phyloP scores from a whole-genome alignment of 2,329 filamentous ascomycete genomes.

The Ceratocystis smalleyi region DNA sequence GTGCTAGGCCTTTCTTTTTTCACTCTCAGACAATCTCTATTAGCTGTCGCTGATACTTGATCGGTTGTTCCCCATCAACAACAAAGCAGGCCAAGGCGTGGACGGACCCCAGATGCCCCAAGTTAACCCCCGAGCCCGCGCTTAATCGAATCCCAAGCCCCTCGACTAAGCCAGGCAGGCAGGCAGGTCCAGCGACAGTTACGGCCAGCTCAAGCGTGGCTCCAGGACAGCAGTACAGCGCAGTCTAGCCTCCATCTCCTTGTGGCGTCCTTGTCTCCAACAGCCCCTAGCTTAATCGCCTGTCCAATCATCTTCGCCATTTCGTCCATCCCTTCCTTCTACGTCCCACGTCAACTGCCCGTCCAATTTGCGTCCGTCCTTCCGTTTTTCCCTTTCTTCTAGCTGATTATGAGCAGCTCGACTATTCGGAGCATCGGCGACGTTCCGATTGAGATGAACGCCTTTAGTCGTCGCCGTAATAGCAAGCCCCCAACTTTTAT shows the following conservation, averaged over 20 bases:
- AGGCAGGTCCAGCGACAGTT: background rate
- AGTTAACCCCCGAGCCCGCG: background rate
- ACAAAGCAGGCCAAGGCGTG: background rate
- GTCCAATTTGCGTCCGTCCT: background rate
- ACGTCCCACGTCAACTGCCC: background rate
- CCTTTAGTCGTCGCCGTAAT: conserved; percentile 20
- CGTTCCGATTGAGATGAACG: conserved; percentile 15
- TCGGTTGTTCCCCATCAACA: background rate
- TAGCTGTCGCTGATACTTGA: no score
- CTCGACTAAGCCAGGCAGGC: background rate
- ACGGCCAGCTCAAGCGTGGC: background rate
- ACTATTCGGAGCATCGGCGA: conserved; percentile 8
- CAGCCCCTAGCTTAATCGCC: background rate
- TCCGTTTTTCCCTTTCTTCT: background rate
- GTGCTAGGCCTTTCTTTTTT: no score
- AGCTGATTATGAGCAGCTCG: conserved; percentile 12
- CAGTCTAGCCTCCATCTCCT: background rate
- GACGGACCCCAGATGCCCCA: background rate
- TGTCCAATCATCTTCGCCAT: background rate
- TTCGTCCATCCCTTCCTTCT: background rate
- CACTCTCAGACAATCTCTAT: no score
- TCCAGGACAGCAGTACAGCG: background rate
- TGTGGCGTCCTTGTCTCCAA: background rate
- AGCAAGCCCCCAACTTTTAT: conserved; percentile 10
- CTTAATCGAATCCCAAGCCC: background rate